Evolutionary conservation across 1,284 basidiomycete genomes (phyloP), one percentile per base, ranked within the genome.

Genomic region (Cutaneotrichosporon cavernicola): DNA sequence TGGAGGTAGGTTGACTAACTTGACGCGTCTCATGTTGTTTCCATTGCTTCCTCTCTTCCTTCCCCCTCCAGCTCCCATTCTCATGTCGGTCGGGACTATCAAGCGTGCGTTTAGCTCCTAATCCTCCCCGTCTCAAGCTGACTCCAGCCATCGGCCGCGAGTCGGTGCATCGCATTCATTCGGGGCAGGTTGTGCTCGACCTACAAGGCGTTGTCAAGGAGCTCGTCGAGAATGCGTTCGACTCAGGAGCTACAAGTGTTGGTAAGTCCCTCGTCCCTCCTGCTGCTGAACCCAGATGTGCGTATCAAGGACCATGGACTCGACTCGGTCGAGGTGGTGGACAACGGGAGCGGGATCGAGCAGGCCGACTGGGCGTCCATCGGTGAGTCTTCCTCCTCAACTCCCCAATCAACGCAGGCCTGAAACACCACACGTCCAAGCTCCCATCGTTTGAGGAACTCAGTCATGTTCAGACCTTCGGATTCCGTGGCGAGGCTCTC

Each of bases 341-440:
- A 99, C 80, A 97, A 99, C 79, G 97, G 96, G 0, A 85, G 83
- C 58, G 96, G 96, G 0, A 93, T 99, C 65, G 81, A 86, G 1
- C 83, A 89, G 61, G 82, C 85, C 11, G 90, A 98, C 78, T 90
- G 92, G 78, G 85, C 88, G 9, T 85, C 82, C 59, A 85, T 97
- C 32, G 93, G 92, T 92, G 31, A 22, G 60, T 22, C 0, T 2
- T 30, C 14, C 16, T 4, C 34, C 9, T 11, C 5, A 30, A 1
- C 4, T 8, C 5, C 0, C 7, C 38, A 34, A 55, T 60, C 51
- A 62, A 34, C 5, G 16, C 69, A 91, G 94, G 87, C 2, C 83
- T 95, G 63, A 97, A 97, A 76, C 92, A 98, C 73, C 88, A 95
- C 76, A 99, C 96, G 0, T 97, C 95, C 16, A 99, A 99, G 77